Evolutionary conservation across 106 monocot genomes (phyloP), one percentile per base, ranked within the genome.

Genomic region (Dioscorea alata): DNA sequence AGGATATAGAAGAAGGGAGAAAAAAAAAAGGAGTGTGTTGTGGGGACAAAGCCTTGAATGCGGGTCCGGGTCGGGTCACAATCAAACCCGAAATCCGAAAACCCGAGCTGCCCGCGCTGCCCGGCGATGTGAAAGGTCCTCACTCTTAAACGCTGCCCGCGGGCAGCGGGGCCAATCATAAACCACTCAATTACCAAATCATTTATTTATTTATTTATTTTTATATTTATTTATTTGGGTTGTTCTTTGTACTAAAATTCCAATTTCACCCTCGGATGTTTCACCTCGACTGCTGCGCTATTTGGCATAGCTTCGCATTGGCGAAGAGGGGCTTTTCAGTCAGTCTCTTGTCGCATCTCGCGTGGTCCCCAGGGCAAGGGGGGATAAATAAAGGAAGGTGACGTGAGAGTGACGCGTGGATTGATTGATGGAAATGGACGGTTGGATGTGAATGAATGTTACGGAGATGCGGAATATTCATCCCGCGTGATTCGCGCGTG

Each of bases 151-250:
- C 9, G 15, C 54, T 18, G 54, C 54, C 54, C 19, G 54, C 54
- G 18, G 54, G 15, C 15, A 16, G 54, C 19, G 6, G 13, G 54
- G 48, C 81, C 72, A 81, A 81, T 81, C 76, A 81, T 81, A 76
- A 65, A 65, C n/a, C 34, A 65, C 33, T 65, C 16, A 5, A 65
- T 34, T 65, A 53, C 72, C 59, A 23, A 59, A 80, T 75, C 75
- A 75, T 80, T 80, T 65, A 80, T 59, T 8, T 15, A 16, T 54
- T 17, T 51, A 1, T 17, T 51, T 51, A 17, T 51, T 51, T 51
- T 2, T 51, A n/a, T n/a, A n/a, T n/a, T n/a, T n/a, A n/a, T n/a
- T n/a, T n/a, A n/a, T 51, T 51, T 51, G 4, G 51, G 1, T 51
- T 51, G 51, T 4, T 2, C 17, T 12, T 51, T 51, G 1, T 5